Percentiles rank a stretch among this genome's conserved stretches.
Evolutionary conservation across 805 yeast genomes (phyloP).

Genomic region (Lipomyces oligophaga): DNA sequence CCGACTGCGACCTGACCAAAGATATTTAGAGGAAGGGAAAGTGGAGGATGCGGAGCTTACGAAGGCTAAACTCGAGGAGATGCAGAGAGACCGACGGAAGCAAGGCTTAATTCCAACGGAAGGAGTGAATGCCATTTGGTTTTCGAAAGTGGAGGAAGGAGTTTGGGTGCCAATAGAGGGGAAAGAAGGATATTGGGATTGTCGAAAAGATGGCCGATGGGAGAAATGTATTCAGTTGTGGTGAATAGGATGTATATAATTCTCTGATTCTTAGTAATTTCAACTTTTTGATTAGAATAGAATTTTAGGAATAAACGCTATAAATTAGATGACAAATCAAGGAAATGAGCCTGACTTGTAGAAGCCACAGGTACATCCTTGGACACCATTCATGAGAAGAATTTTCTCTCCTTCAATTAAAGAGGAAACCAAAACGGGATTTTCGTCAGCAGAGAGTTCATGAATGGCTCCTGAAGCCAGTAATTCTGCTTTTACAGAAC

Average conservation of each 20-base stretch:
- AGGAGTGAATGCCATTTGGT: constrained; percentile 23
- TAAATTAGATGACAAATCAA: no score
- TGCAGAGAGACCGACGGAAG: constrained; percentile 73
- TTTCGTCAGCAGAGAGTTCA: constrained; percentile 43
- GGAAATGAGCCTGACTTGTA: constrained; percentile 14
- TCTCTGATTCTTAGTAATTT: no score
- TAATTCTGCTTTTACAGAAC: constrained; percentile 68
- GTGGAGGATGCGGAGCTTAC: constrained; percentile 66
- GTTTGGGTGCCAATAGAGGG: constrained; percentile 28
- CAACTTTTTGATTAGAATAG: not conserved
- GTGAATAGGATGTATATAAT: no score
- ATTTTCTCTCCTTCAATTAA: constrained; percentile 64
- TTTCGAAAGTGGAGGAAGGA: constrained; percentile 18
- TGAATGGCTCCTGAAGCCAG: constrained; percentile 48
- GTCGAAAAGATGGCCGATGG: constrained; percentile 16
- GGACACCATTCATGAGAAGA: constrained; percentile 73
- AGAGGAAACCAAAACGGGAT: constrained; percentile 45
- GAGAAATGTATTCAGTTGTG: constrained; percentile 17
- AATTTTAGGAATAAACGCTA: not conserved
- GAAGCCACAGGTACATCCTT: constrained; percentile 56
- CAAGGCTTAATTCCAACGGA: constrained; percentile 21
- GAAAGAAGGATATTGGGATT: constrained; percentile 23
- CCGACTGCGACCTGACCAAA: constrained; percentile 82
- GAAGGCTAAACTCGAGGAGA: constrained; percentile 69
- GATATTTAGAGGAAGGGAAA: constrained; percentile 63